Evolutionary conservation across 2,329 filamentous ascomycete genomes (phyloP), one percentile per base, ranked within the genome.

Genomic region (Hypoxylon sp.): DNA sequence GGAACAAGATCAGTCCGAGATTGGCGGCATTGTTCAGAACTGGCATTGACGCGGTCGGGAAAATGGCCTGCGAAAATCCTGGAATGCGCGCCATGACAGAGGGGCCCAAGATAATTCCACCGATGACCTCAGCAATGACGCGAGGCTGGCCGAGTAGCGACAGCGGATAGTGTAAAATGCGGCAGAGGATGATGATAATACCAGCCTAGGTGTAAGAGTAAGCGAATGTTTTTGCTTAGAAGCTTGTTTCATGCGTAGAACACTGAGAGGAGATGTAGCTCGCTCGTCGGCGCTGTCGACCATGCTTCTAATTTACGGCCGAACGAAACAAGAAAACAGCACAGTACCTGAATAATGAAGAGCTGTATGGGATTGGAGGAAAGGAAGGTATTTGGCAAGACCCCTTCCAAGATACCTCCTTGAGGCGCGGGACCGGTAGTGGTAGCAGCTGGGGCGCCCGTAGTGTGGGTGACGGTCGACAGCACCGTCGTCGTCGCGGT

Each of bases 61-160:
- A 93, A 67, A 93, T 92, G 60, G 88, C 81, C 4, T 83, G 77
- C 41, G 85, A 85, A 78, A 93, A 94, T 43, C 88, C 87, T 2
- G 90, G 90, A 32, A 93, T 91, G 36, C 89, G 87, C 67, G 90
- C 90, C 83, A 93, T 86, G 17, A 93, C 90, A 0, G 91, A 93
- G 0, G 91, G 91, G 14, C 91, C 91, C 1, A 94, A 82, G 38
- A 94, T 77, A 70, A 94, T 91, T 53, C 91, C 91, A 28, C 89
- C 91, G 60, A 93, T 88, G 62, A 94, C 91, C 82, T 93, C 91
- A 48, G 91, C 90, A 71, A 94, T 93, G 64, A 94, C 91, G 61
- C 90, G 87, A 67, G 91, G 91, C 75, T 94, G 91, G 65, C 89
- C 88, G 38, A 93, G 81, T 69, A 87, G 89, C 60, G 89, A 90